These are phyloP conservation scores for Macadamia tetraphylla DNA, from an alignment of 164 flowering plant species.

Conservation along the genomic window DNA sequence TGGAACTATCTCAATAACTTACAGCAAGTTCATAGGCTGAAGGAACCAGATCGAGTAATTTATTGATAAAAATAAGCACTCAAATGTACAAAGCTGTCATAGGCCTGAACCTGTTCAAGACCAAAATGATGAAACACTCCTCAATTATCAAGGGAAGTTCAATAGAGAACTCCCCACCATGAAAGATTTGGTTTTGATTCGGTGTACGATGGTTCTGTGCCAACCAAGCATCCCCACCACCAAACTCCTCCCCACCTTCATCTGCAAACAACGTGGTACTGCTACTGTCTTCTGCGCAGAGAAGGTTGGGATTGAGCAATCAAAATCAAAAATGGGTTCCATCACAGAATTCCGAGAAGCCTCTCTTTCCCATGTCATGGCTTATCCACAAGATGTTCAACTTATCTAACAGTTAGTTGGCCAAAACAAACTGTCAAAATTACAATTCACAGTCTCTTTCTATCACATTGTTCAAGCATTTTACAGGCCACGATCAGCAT, in stretches of 20 bases:
- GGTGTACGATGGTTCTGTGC: slow-evolving; percentile 1
- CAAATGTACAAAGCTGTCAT: slow-evolving; percentile 35
- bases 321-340: slow-evolving; percentile 10
- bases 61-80: slow-evolving; percentile 26
- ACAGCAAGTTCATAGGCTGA: slow-evolving; percentile 29
- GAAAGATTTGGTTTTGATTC: slow-evolving; percentile 6
- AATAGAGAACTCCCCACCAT: slow-evolving; percentile 7
- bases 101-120: slow-evolving; percentile 38
- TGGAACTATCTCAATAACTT: slow-evolving; percentile 11
- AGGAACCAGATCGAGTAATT: slow-evolving; percentile 40
- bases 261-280: slow-evolving; percentile 18
- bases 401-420: no score
- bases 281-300: slow-evolving; percentile 24
- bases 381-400: background rate
- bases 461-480: no score
- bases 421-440: no score
- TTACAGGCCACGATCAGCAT: no score
- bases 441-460: no score
- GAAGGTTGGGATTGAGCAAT: slow-evolving; percentile 23
- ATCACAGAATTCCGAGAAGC: background rate
- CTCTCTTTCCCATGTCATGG: background rate
- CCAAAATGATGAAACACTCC: slow-evolving; percentile 17
- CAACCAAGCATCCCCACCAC: slow-evolving; percentile 8
- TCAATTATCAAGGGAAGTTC: slow-evolving; percentile 23
- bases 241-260: slow-evolving; percentile 13